Percentiles rank a stretch among this genome's conserved stretches.
phyloP scores from a whole-genome alignment of 768 basidiomycete genomes.

The Rhizopogon vinicolor region DNA sequence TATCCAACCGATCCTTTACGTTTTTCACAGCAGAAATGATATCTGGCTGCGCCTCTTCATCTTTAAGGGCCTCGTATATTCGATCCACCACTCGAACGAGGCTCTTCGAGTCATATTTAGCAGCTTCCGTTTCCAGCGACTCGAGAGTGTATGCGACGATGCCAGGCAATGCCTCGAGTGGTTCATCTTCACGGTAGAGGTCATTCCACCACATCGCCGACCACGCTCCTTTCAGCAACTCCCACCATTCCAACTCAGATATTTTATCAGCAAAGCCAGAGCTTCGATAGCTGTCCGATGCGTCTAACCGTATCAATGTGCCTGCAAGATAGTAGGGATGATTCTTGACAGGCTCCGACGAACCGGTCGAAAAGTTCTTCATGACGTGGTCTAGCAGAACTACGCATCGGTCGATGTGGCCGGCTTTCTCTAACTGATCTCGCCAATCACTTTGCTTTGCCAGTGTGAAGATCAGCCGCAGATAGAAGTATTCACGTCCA shows the following conservation, averaged over 20 bases:
- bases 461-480: background rate
- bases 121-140: background rate
- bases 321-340: background rate
- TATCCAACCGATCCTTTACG: background rate
- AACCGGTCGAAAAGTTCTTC: background rate
- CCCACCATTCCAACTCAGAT: background rate
- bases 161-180: background rate
- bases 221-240: background rate
- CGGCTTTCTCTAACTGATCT: background rate
- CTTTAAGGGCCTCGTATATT: background rate
- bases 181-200: background rate
- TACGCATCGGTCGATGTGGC: background rate
- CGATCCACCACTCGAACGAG: background rate
- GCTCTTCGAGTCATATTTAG: background rate
- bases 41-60: background rate
- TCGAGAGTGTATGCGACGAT: background rate
- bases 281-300: background rate
- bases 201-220: background rate
- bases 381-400: background rate
- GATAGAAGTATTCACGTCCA: background rate
- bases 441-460: background rate
- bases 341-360: background rate
- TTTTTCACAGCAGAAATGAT: background rate
- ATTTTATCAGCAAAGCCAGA: background rate
- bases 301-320: background rate